Base-by-base conservation (phyloP, 306 rosid genomes). In the Pyrus betulifolia region DNA sequence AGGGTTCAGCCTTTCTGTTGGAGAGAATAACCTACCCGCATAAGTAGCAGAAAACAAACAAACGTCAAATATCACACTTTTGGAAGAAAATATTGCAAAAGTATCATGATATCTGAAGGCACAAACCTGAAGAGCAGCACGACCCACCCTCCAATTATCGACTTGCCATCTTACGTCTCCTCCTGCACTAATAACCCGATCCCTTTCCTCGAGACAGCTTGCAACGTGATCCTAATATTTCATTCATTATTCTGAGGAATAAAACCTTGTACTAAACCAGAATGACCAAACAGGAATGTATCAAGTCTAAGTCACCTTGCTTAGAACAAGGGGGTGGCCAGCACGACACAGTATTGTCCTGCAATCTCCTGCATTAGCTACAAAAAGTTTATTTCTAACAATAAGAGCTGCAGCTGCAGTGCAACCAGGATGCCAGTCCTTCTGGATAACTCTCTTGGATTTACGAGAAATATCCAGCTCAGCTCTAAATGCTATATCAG, bases 341-440 rank as follows among this genome's bases (percentile, higher is more conserved):
- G 86, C 87, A 54, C 92, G 91, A 74, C 97, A 95, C 81, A 92
- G 78, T 81, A 92, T 84, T 65, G 97, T 84, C 82, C 97, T 84
- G 78, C 98, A 95, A 76, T 95, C 98, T 78, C 98, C 98, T 38
- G 87, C 79, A 84, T 95, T 92, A 52, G 97, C 96, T 76, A 92
- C 91, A 86, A 88, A 87, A 58, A 95, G 90, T 87, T 85, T 92
- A 88, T 81, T 84, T 81, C 89, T 76, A 70, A 87, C 86, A 61
- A 95, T 78, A 79, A 95, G 91, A 80, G 93, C 76, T 64, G 80
- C 74, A n/a, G 89, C 81, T 6, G 98, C 97, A 11, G 97, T 92
- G 86, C 98, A 95, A 51, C 97, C 98, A 65, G 98, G 97, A 87
- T 92, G 91, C 96, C 95, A 90, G 51, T 92, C 92, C 81, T 92